Evolutionary conservation across 163 green algal genomes (phyloP).

Genomic region (Prototheca cutis): DNA sequence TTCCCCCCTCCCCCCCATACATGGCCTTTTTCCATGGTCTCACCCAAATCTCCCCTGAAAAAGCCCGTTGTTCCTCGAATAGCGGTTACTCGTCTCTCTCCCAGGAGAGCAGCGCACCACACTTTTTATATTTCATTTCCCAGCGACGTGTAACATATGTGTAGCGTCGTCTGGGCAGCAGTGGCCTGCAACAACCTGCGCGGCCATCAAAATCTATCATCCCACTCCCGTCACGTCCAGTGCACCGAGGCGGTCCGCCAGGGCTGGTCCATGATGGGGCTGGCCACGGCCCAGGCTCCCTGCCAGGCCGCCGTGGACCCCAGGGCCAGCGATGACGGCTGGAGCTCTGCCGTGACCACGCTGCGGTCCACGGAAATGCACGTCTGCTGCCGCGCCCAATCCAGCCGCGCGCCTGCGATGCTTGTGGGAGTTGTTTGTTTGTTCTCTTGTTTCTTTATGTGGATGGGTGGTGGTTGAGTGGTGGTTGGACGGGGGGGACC

Average conservation of each 20-base stretch:
- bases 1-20: no score
- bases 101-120: no score
- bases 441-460: no score
- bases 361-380: constrained; percentile 3
- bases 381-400: background rate
- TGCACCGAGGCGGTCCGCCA: background rate
- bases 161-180: no score
- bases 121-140: no score
- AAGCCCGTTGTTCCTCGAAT: no score
- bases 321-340: background rate
- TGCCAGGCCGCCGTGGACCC: background rate
- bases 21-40: no score
- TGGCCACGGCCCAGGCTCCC: background rate
- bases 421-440: background rate
- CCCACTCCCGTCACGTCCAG: background rate
- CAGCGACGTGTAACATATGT: no score
- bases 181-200: background rate
- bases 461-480: no score
- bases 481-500: no score
- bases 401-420: background rate
- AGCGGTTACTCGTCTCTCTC: no score
- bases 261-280: background rate
- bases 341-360: constrained; percentile 4
- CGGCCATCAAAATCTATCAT: background rate
- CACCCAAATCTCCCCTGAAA: no score